Conservation (phyloP, 495 filamentous ascomycete genomes). For the Bacidia rubella region DNA sequence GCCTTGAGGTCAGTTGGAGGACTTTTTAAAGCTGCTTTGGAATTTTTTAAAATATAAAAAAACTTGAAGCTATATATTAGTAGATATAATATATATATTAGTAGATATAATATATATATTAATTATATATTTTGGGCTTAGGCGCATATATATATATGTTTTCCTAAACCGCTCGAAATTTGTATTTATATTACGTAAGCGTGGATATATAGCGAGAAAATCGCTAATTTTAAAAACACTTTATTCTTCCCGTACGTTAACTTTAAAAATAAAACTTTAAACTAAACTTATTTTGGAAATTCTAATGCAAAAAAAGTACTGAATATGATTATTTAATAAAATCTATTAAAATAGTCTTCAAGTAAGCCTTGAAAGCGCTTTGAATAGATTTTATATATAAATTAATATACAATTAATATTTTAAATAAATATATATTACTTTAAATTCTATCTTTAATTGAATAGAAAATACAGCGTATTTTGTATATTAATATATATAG, state of each 20-base stretch:
- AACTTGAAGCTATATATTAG: neutral
- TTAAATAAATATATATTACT: neutral
- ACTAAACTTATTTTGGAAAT: neutral
- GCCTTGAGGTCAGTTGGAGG: neutral
- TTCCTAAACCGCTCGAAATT: too few relatives aligned
- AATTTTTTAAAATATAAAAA: neutral
- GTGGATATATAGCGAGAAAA: too few relatives aligned
- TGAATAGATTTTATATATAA: neutral
- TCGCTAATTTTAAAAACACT: too few relatives aligned
- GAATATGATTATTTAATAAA: neutral
- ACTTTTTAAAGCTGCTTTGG: neutral
- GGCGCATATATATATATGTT: too few relatives aligned
- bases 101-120: neutral
- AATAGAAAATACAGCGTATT: neutral
- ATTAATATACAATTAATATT: neutral
- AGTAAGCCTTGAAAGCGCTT: neutral
- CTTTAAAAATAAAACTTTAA: neutral
- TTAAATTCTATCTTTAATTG: neutral
- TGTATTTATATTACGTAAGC: too few relatives aligned
- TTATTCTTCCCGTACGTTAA: too few relatives aligned
- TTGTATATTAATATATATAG: neutral
- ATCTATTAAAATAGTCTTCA: neutral
- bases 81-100: too few relatives aligned
- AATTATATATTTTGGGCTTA: too few relatives aligned
- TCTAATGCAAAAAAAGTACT: neutral